Base-by-base conservation (phyloP, 2,329 filamentous ascomycete genomes). In the Teratosphaeriaceae sp. region DNA sequence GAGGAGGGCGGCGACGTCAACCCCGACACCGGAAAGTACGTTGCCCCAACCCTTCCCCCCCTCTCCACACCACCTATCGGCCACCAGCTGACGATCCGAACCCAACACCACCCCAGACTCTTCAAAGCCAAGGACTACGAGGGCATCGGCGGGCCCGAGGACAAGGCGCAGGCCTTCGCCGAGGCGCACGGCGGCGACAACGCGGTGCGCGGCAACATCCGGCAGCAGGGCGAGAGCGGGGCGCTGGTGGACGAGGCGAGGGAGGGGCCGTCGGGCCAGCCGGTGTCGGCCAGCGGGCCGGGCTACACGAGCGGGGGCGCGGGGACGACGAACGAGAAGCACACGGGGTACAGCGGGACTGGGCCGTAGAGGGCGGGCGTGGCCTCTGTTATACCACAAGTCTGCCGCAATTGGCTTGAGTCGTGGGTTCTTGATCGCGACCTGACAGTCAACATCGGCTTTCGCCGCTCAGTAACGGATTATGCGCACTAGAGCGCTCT, bases 71-170 rank as follows among this genome's bases (percentile, higher is more conserved):
- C n/a, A 13, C 11, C 11, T 27, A 8, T n/a, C 27, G 9, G 20
- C 18, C 37, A 9, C 12, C 24, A 44, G 19, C 42, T 44, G 19
- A 42, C 23, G 7, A 13, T 20, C n/a, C n/a, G n/a, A n/a, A n/a
- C n/a, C n/a, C n/a, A n/a, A n/a, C n/a, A n/a, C n/a, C n/a, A n/a
- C 24, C n/a, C 2, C 5, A 67, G 64, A 40, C 55, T 60, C 3
- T 71, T 66, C 42, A 73, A 74, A 53, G 69, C 69, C 1, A 47
- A 62, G 26, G 71, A 73, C 47, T 74, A 72, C 42, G 70, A 73
- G 46, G 72, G 71, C 20, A 50, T 54, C 0, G 72, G 71, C 1
- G 71, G 70, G 12, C 71, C 70, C 2, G 71, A 74, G 57, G 65
- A 65, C 40, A 70, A 71, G 54, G 60, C 60, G 24, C 45, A 54